Base-by-base conservation (phyloP, 148 eudicot species). In the Simmondsia chinensis region DNA sequence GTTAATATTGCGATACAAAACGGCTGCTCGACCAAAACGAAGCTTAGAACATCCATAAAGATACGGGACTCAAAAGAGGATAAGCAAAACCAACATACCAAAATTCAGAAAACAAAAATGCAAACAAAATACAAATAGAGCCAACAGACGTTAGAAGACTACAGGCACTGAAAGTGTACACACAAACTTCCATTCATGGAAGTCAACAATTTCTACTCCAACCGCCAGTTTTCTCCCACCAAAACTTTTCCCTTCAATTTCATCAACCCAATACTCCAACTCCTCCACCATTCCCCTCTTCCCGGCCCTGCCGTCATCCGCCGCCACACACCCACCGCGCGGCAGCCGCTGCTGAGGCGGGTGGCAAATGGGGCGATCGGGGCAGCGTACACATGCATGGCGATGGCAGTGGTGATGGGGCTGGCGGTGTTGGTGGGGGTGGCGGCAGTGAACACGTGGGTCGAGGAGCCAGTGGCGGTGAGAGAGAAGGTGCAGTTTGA, bases 391-490 rank as follows among this genome's bases (percentile, higher is more conserved):
- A 71, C 66, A 6, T 59, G 64, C 7, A 20, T 65, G 50, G 69
- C 69, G 16, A 39, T 83, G 57, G 46, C 64, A 0, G 0, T 42
- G 49, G 42, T 69, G 19, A 54, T 87, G 80, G 43, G 39, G 24
- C 43, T 60, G 50, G 70, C 97, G 6, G 39, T 54, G 14, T 19
- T 53, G 14, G 0, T 78, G 26, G 97, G 84, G 9, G 60, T 80
- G 0, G 48, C 68, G 46, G 18, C 74, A 44, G 87, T 88, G 23
- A 36, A 60, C 19, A 1, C 41, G 10, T 83, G 66, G 87, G 74
- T 63, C n/a, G 97, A 88, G 20, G 65, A 83, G 42, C 97, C 97
- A 3, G 56, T 83, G 51, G 43, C 54, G 31, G 46, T 71, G 0
- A 59, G 44, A 20, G 72, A 75, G 55, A 61, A 9, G 9, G 15